Evolutionary conservation across 495 filamentous ascomycete species (phyloP), one percentile per base, ranked within the genome.

Genomic region (Clohesyomyces aquaticus): DNA sequence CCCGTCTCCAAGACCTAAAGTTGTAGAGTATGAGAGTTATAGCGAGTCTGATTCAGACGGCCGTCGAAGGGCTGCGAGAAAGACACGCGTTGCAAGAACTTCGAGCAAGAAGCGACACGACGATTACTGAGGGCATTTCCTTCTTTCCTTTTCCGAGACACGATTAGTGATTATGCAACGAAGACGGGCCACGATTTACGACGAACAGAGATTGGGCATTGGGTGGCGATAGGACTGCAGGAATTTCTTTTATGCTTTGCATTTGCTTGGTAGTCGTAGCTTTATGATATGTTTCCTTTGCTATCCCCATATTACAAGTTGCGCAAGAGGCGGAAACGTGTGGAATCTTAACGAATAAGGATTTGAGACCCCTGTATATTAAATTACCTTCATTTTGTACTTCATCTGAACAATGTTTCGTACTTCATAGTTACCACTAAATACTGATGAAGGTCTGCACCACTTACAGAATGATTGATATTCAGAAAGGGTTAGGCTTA

Each of bases 41-140:
- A 53, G 28, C 19, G 58, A 63, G 18, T 62, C 65, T 14, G 65
- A 67, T 49, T 66, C 56, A 6, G 58, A 67, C 25, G 58, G 22
- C 21, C 45, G 55, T 14, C 58, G 38, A 6, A 45, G 65, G 28
- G 26, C 22, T 29, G 27, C 57, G 0, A 48, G 38, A 41, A 61
- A 28, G 57, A 26, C 49, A 21, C 38, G 43, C 4, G n/a, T 22
- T 19, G 48, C 51, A 12, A 51, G 53, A 4, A 29, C 16, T 32
- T 1, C 12, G 51, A 66, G 23, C 10, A 66, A 19, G 4, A 23
- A 32, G n/a, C 18, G 28, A 47, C 6, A n/a, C 19, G 45, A 22
- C 45, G 58, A 27, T 26, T 27, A 8, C 10, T 61, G 21, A 28
- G 46, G 19, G 22, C 16, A 9, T 22, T 29, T 32, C 29, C 22